These are phyloP conservation scores for Aspergillus funiculosus DNA, from an alignment of 495 filamentous ascomycete genomes.

Conservation along the genomic window DNA sequence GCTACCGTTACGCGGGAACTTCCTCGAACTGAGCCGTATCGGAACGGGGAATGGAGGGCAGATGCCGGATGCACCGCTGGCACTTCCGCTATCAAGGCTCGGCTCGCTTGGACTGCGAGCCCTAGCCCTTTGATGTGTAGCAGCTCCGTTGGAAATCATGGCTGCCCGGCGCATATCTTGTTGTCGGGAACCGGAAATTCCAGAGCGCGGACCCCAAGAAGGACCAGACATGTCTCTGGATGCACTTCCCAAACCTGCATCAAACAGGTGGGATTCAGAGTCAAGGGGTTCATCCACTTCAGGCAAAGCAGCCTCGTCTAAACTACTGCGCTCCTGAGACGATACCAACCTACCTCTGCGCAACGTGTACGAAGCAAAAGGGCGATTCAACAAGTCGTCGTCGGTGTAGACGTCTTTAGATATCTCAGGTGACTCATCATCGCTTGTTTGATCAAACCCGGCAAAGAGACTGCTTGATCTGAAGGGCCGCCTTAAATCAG, in stretches of 20 bases:
- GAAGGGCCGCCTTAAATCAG: slow-evolving; percentile 60
- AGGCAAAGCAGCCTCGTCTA: slow-evolving; percentile 33
- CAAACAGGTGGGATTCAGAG: slow-evolving; percentile 25
- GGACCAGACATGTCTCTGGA: slow-evolving; percentile 9
- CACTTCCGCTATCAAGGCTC: slow-evolving; percentile 50
- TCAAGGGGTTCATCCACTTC: slow-evolving; percentile 41
- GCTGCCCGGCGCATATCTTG: slow-evolving; percentile 57
- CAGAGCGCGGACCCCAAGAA: slow-evolving; percentile 21
- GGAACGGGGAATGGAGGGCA: slow-evolving; percentile 86
- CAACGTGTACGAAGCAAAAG: slow-evolving; percentile 41
- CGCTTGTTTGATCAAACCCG: slow-evolving; percentile 63
- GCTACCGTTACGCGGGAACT: slow-evolving; percentile 61
- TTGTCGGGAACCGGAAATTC: slow-evolving; percentile 33
- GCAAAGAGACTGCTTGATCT: slow-evolving; percentile 81
- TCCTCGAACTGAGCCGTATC: slow-evolving; percentile 78
- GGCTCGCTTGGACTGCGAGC: slow-evolving; percentile 70
- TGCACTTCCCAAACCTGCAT: slow-evolving; percentile 6
- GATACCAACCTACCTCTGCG: slow-evolving; percentile 40
- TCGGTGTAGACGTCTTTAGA: slow-evolving; percentile 47
- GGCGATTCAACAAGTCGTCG: slow-evolving; percentile 41
- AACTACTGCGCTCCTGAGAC: slow-evolving; percentile 28
- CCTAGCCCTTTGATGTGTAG: slow-evolving; percentile 58
- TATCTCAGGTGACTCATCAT: slow-evolving; percentile 36
- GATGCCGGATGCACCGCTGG: slow-evolving; percentile 30
- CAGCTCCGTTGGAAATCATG: slow-evolving; percentile 71